Conservation (phyloP, 805 yeast genomes). For the Ascoidea rubescens region DNA sequence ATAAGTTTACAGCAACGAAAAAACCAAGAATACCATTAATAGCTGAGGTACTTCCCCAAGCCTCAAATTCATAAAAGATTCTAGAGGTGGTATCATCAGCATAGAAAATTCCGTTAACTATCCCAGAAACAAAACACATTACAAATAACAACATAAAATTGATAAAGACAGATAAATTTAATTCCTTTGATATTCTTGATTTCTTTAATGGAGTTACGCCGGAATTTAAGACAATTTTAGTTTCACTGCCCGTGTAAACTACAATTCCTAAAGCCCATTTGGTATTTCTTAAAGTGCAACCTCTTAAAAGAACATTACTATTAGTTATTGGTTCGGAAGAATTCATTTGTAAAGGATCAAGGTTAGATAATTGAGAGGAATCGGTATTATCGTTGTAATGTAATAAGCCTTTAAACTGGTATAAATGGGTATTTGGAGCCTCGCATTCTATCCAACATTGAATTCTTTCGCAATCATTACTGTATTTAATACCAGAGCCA, state of each 20-base stretch:
- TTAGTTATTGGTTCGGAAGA: constrained; percentile 41
- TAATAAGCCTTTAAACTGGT: constrained; percentile 52
- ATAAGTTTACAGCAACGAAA: constrained; percentile 58
- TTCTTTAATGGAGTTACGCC: constrained; percentile 69
- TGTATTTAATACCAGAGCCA: constrained; percentile 38
- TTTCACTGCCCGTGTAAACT: constrained; percentile 63
- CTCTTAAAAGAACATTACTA: constrained; percentile 56
- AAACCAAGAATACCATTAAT: constrained; percentile 54
- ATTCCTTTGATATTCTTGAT: constrained; percentile 48
- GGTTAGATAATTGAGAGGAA: constrained; percentile 15
- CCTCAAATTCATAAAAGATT: constrained; percentile 43
- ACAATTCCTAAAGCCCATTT: constrained; percentile 66
- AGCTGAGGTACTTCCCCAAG: constrained; percentile 45
- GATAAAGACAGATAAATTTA: constrained; percentile 50
- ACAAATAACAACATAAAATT: constrained; percentile 50
- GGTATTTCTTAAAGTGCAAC: constrained; percentile 60
- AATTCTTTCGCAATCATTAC: constrained; percentile 43
- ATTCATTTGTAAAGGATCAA: constrained; percentile 13
- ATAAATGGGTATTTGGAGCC: constrained; percentile 53
- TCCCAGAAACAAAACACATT: constrained; percentile 55
- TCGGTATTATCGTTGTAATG: constrained; percentile 20
- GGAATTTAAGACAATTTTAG: constrained; percentile 66
- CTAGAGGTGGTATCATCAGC: constrained; percentile 29
- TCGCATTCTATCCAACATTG: constrained; percentile 56
- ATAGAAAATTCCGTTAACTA: constrained; percentile 56